Base-by-base conservation (phyloP, 495 filamentous ascomycete genomes). In the Lichina pygmaea region DNA sequence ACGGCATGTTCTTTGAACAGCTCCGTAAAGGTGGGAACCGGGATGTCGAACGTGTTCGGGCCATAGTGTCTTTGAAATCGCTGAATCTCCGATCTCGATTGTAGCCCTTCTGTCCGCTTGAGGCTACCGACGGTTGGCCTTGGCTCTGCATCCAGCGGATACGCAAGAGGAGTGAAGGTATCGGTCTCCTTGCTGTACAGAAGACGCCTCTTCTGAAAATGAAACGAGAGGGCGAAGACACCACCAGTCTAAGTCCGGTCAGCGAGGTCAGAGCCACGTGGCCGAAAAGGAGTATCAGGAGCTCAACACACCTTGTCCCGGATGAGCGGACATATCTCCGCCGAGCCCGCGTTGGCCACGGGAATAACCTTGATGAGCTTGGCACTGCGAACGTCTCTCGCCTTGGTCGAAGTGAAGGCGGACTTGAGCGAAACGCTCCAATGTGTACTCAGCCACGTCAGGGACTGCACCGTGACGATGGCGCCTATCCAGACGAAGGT, bases 1-100 rank as follows among this genome's bases (percentile, higher is more conserved):
- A 99, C 89, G 17, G 89, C 86, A 62, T 99, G 89, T 59, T 99
- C 91, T 61, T 89, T 77, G 70, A 92, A 99, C 44, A 99, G 73
- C 62, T 99, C 89, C 34, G 77, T 72, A 51, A 99, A 99, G 11
- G 76, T 81, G 8, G 89, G 89, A 16, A 99, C 86, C 17, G 89
- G 89, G 45, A 99, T 95, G 53, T 99, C 89, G 57, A 95, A 99
- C 15, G 78, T 86, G 59, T 99, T 99, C 47, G 78, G 73, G 46
- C 89, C 89, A 68, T 93, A 99, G 62, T 99, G 83, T 52, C 93
- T 73, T 51, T 81, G 73, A 32, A 95, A 62, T 39, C 73, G 68
- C 41, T 78, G 67, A 39, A 93, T 66, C 57, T 94, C 81, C 33
- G 73, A 64, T 48, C 70, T 67, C 43, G 67, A 71, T 7, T 66